phyloP scores from a whole-genome alignment of 2,329 filamentous ascomycete genomes.

The Teratosphaeria destructans region DNA sequence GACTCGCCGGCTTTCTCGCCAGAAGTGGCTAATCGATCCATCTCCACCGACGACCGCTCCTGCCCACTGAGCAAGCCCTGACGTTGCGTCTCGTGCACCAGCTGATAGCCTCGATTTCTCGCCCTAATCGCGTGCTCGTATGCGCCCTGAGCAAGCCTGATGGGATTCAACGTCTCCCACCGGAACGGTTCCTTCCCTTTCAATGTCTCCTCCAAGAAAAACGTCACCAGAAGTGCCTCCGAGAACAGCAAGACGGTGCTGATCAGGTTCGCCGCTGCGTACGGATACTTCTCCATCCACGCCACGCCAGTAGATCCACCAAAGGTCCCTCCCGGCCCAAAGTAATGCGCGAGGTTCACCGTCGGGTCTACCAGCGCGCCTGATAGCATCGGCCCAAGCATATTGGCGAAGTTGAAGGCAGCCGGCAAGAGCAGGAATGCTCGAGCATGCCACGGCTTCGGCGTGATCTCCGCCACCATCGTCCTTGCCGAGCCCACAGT shows the following conservation, averaged over 20 bases:
- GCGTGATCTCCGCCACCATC: slow-evolving; percentile 32
- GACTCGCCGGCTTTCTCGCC: slow-evolving; percentile 19
- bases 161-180: slow-evolving; percentile 16
- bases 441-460: slow-evolving; percentile 31
- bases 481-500: slow-evolving; percentile 32
- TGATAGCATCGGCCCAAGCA: slow-evolving; percentile 43
- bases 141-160: slow-evolving; percentile 10
- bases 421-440: slow-evolving; percentile 31
- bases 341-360: slow-evolving; percentile 44
- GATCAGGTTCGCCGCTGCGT: slow-evolving; percentile 52
- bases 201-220: slow-evolving; percentile 49
- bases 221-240: slow-evolving; percentile 44
- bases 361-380: slow-evolving; percentile 54
- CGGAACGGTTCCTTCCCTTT: slow-evolving; percentile 20
- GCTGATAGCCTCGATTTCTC: slow-evolving; percentile 20
- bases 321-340: slow-evolving; percentile 46
- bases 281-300: slow-evolving; percentile 54
- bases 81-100: slow-evolving; percentile 17
- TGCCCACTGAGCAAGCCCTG: slow-evolving; percentile 22
- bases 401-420: slow-evolving; percentile 33
- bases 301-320: slow-evolving; percentile 43
- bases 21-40: slow-evolving; percentile 26
- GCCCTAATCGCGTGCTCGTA: slow-evolving; percentile 12
- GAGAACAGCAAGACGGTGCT: slow-evolving; percentile 47
- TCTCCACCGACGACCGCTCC: slow-evolving; percentile 21